Conservation (phyloP, 805 yeast species). For the Cyberlindnera maclurae region DNA sequence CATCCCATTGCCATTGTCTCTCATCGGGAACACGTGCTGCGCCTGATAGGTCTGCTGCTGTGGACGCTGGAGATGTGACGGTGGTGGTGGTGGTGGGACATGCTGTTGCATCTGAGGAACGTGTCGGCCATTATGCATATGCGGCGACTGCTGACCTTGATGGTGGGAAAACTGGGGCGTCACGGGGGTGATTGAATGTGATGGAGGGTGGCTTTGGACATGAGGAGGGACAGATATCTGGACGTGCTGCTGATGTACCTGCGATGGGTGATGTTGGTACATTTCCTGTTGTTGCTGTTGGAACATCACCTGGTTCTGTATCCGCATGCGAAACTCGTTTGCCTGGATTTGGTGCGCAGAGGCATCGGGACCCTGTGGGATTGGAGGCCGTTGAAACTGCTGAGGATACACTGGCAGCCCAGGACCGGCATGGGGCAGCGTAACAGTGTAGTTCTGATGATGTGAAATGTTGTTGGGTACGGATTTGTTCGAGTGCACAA, state of each 20-base stretch:
- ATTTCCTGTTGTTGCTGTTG: slow-evolving; percentile 7
- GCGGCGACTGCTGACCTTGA: too few relatives aligned
- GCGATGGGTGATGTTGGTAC: not conserved
- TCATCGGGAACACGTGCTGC: slow-evolving; percentile 1
- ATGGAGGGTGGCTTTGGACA: not conserved
- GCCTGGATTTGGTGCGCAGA: slow-evolving; percentile 7
- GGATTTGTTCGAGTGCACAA: not conserved
- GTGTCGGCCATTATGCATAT: too few relatives aligned
- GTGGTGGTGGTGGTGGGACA: too few relatives aligned
- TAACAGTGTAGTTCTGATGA: not conserved
- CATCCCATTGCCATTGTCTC: not conserved
- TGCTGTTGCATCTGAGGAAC: too few relatives aligned
- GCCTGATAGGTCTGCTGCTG: slow-evolving; percentile 9
- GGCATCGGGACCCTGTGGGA: not conserved
- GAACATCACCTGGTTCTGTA: slow-evolving; percentile 13
- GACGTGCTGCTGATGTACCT: not conserved
- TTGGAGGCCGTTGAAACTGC: not conserved
- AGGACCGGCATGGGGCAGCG: slow-evolving; percentile 2
- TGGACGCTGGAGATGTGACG: slow-evolving; percentile 9
- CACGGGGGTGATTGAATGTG: too few relatives aligned
- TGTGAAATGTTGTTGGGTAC: slow-evolving; percentile 1
- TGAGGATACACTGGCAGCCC: not conserved
- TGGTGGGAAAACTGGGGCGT: too few relatives aligned
- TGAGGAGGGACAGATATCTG: not conserved
- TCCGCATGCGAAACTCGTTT: slow-evolving; percentile 15